Conservation (phyloP, 352 stramenopile species). For the Pythium utonaiense region DNA sequence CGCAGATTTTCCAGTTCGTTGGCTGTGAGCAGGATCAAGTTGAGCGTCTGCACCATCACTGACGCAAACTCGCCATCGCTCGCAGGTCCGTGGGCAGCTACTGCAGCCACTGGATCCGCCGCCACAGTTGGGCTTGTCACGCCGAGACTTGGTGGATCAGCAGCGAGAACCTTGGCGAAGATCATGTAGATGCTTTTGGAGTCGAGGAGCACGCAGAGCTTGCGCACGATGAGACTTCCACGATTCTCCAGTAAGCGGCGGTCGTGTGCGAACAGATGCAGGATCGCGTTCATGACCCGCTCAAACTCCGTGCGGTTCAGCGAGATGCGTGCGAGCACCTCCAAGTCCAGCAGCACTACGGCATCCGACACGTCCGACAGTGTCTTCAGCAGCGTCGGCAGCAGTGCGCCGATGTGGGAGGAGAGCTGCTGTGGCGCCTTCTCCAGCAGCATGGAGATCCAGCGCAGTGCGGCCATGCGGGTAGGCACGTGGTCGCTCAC, state of each 20-base stretch:
- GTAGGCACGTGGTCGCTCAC: slow-evolving; percentile 96
- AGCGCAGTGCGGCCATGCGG: slow-evolving; percentile 92
- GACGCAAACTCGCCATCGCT: slow-evolving; percentile 93
- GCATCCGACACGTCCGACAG: slow-evolving; percentile 95
- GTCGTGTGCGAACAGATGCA: slow-evolving; percentile 93
- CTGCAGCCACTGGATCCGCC: neutral
- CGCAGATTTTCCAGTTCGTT: slow-evolving; percentile 93
- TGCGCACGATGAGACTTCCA: slow-evolving; percentile 97
- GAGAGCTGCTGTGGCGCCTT: slow-evolving; percentile 94
- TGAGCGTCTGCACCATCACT: slow-evolving; percentile 99
- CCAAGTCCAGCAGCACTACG: slow-evolving; percentile 95
- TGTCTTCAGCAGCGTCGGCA: slow-evolving; percentile 95
- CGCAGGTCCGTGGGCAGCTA: slow-evolving; percentile 24
- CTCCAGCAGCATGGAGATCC: slow-evolving; percentile 99
- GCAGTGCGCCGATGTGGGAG: slow-evolving; percentile 87
- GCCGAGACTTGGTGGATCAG: slow-evolving; percentile 26
- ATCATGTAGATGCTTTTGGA: slow-evolving; percentile 98
- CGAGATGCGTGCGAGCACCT: slow-evolving; percentile 95
- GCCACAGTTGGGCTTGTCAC: slow-evolving; percentile 8
- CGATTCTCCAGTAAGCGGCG: slow-evolving; percentile 89
- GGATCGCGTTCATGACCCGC: slow-evolving; percentile 93
- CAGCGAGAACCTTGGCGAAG: slow-evolving; percentile 94
- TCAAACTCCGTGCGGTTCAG: slow-evolving; percentile 91
- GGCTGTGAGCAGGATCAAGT: slow-evolving; percentile 98
- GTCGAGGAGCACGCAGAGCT: slow-evolving; percentile 97